Evolutionary conservation across 2,329 filamentous ascomycete species (phyloP).

Genomic region (Exophiala calicioides): DNA sequence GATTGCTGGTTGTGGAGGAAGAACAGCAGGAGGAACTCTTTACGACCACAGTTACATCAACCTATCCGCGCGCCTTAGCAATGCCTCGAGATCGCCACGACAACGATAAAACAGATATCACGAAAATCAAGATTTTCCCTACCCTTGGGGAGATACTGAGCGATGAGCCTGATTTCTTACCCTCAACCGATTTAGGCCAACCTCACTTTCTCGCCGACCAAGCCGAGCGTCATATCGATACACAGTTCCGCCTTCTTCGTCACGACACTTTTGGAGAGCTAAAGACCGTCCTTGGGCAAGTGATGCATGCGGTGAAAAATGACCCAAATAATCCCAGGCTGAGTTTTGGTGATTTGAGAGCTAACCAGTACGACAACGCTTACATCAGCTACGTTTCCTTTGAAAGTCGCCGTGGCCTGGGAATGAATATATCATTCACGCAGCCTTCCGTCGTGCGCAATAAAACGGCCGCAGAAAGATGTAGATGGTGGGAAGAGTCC

Average conservation of each 20-base stretch:
- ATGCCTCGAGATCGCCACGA: conserved; percentile 44
- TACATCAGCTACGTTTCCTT: conserved; percentile 15
- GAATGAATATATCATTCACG: conserved; percentile 10
- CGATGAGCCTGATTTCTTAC: conserved; percentile 10
- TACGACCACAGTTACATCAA: neutral
- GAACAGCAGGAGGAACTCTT: conserved; percentile 1
- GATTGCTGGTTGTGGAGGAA: conserved; percentile 3
- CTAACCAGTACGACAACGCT: conserved; percentile 6
- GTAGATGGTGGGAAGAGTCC: conserved; percentile 21
- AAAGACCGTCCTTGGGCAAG: conserved; percentile 49
- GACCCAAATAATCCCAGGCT: conserved; percentile 35
- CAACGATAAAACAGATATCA: conserved; percentile 53
- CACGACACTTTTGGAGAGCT: conserved; percentile 72
- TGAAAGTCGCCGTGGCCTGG: conserved; percentile 11
- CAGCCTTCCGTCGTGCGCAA: conserved; percentile 10
- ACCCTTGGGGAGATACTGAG: conserved; percentile 52
- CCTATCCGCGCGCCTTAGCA: conserved; percentile 2
- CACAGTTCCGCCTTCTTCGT: conserved; percentile 68
- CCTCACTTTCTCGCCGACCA: conserved; percentile 12
- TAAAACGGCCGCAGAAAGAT: conserved; percentile 1
- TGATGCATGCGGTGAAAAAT: conserved; percentile 5
- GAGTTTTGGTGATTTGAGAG: conserved; percentile 12
- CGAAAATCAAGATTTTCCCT: conserved; percentile 52
- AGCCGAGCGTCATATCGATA: conserved; percentile 42
- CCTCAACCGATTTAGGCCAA: conserved; percentile 6